Evolutionary conservation across 2,329 filamentous ascomycete genomes (phyloP).

Genomic region (Colletotrichum higginsianum): DNA sequence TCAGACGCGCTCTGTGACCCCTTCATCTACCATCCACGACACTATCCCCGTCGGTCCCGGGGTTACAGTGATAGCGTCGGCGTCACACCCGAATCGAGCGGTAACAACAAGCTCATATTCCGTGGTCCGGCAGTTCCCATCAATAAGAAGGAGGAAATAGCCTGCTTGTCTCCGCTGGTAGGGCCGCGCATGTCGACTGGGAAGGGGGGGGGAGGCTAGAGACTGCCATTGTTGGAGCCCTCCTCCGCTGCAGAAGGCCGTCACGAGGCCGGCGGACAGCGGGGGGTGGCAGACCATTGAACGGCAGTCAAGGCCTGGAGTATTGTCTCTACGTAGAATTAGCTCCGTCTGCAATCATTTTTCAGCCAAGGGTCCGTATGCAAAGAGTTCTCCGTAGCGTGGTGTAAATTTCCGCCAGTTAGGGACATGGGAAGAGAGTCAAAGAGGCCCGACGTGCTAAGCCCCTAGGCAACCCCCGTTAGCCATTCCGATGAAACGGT

Average conservation of each 20-base stretch:
- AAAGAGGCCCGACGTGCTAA: neutral
- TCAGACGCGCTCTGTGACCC: slow-evolving; percentile 29
- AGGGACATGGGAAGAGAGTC: slow-evolving; percentile 8
- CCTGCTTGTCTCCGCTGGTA: slow-evolving; percentile 28
- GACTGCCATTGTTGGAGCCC: slow-evolving; percentile 32
- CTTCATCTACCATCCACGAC: slow-evolving; percentile 38
- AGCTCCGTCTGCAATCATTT: slow-evolving; percentile 16
- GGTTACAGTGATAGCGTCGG: slow-evolving; percentile 28
- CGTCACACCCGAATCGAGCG: slow-evolving; percentile 28
- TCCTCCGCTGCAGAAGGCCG: neutral
- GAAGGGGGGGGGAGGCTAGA: slow-evolving; percentile 1
- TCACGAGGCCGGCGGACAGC: slow-evolving; percentile 16
- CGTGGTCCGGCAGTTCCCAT: slow-evolving; percentile 9
- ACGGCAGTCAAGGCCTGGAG: slow-evolving; percentile 26
- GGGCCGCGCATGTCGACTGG: slow-evolving; percentile 9
- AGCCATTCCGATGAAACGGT: slow-evolving; percentile 35
- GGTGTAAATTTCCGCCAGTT: slow-evolving; percentile 33
- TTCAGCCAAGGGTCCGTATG: slow-evolving; percentile 1
- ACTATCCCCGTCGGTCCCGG: slow-evolving; percentile 10
- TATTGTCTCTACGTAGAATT: neutral
- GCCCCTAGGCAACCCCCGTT: neutral
- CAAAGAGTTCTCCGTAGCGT: neutral
- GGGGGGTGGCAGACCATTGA: neutral
- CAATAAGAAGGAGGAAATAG: slow-evolving; percentile 16
- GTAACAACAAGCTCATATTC: neutral